A percentile compares a stretch with the other conserved stretches of the same genome.
Conservation (phyloP, 192 early-diverging fungal genomes). For the Obelidium mucronatum region DNA sequence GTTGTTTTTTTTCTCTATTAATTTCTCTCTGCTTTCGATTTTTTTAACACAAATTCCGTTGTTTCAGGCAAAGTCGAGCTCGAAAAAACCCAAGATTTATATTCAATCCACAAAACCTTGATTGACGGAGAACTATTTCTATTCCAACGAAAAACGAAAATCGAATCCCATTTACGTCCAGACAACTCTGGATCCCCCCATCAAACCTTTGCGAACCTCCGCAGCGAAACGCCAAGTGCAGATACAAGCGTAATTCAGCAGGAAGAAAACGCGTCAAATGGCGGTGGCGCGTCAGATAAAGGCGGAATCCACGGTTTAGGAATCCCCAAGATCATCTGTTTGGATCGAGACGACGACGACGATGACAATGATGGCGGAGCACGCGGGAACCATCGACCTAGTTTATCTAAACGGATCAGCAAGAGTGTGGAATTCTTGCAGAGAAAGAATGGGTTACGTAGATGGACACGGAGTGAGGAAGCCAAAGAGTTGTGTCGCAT, state of each 20-base stretch:
- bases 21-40: too few relatives aligned
- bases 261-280: too few relatives aligned
- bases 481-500: slow-evolving; percentile 5
- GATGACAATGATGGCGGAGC: slow-evolving; percentile 7
- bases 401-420: neutral
- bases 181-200: neutral
- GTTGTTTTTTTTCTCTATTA: neutral
- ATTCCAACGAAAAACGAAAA: slow-evolving; percentile 45
- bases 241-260: too few relatives aligned
- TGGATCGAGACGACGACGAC: neutral
- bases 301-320: neutral
- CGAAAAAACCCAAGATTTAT: slow-evolving; percentile 36
- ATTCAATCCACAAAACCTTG: slow-evolving; percentile 49
- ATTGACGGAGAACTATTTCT: slow-evolving; percentile 47
- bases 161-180: neutral
- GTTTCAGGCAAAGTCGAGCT: slow-evolving; percentile 41
- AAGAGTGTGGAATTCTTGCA: neutral
- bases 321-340: neutral
- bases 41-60: too few relatives aligned
- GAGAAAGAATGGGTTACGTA: neutral
- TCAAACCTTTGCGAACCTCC: too few relatives aligned
- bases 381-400: neutral
- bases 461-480: slow-evolving; percentile 10
- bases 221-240: too few relatives aligned
- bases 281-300: neutral